Base-by-base conservation (phyloP, 495 filamentous ascomycete species). In the Terfezia claveryi region DNA sequence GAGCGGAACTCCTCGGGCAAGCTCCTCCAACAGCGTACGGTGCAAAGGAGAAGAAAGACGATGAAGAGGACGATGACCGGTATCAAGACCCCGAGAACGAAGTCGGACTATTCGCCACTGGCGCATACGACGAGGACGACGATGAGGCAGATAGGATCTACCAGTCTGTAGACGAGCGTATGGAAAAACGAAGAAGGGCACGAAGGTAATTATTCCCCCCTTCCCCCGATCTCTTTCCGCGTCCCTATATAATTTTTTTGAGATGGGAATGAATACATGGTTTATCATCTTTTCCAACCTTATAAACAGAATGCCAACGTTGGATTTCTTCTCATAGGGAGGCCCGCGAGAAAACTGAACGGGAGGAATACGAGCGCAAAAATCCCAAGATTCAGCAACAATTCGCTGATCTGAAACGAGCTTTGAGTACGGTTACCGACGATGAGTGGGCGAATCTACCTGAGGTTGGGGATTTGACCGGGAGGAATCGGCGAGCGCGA, bases 361-460 rank as follows among this genome's bases (percentile, higher is more conserved):
- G 74, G 68, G 84, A 91, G 61, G 88, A 95, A 54, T 93, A 94
- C 75, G 92, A 99, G 68, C 78, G 80, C 49, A 84, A 94, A 65
- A 96, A 96, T 66, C 91, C 91, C 5, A 99, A 96, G 68, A 96
- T 99, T 53, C 87, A 94, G 69, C 87, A 95, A 61, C 91, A 96
- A 66, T 99, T 99, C 65, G 87, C 87, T 66, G 92, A 94, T 60
- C 72, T 95, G 50, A 99, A 96, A 68, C 75, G 92, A 62, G 85
- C 83, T 2, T 74, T 99, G 23, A 83, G 82, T 37, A 81, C 80
- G 14, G 80, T 99, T 52, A 85, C 82, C 55, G 91, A 95, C 69
- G 89, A 96, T 53, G 88, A 95, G 58, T 99, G 91, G 91, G 87
- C 87, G 46, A 88, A 80, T 57, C 73, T 99, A 36, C 91, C 91